A percentile compares a stretch with the other conserved stretches of the same genome.
These are phyloP conservation scores for Curvularia sp. DNA, from an alignment of 2,329 filamentous ascomycete species.

Conservation along the genomic window DNA sequence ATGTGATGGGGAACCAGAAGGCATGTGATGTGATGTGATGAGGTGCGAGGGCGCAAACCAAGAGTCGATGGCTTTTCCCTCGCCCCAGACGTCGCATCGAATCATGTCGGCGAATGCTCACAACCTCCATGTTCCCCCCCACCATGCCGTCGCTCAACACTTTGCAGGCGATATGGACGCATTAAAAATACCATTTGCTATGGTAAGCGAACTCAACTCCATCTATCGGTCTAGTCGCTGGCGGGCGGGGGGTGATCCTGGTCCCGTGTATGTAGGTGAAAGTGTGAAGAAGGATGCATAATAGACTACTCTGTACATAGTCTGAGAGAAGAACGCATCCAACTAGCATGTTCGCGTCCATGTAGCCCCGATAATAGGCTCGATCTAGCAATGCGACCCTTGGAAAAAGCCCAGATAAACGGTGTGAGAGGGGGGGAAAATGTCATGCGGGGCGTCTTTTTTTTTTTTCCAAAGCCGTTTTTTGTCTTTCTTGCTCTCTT, in stretches of 20 bases:
- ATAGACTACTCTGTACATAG: too few species aligned
- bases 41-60: not conserved
- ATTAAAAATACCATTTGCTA: not conserved
- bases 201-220: not conserved
- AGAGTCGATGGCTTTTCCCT: not conserved
- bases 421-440: too few species aligned
- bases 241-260: not conserved
- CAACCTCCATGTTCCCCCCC: not conserved
- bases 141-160: too few species aligned
- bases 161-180: not conserved
- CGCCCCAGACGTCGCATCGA: not conserved
- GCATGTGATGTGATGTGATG: not conserved
- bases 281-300: conserved; percentile 2
- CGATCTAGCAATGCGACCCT: too few species aligned
- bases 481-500: too few species aligned
- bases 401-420: too few species aligned
- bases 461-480: too few species aligned
- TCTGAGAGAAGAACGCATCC: too few species aligned
- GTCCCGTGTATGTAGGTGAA: not conserved
- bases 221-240: not conserved
- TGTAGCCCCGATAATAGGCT: too few species aligned
- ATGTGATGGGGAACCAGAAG: not conserved
- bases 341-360: too few species aligned
- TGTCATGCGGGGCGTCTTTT: too few species aligned
- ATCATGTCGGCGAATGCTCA: not conserved